Conservation (phyloP, 1,284 basidiomycete species). For the Stygiomarasmius scandens region DNA sequence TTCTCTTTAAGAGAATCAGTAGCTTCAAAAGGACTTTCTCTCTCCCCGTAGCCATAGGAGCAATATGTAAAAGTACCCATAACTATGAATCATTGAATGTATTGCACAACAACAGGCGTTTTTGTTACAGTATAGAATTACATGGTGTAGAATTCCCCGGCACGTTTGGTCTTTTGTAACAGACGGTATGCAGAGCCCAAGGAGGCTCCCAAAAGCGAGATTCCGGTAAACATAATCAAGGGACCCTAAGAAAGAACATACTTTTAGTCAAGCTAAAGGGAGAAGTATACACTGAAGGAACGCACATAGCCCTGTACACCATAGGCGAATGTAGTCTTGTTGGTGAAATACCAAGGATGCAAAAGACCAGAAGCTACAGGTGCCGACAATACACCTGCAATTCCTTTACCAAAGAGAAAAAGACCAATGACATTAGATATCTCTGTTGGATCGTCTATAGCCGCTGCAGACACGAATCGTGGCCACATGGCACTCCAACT, state of each 20-base stretch:
- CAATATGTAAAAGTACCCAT: neutral
- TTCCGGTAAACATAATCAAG: conserved; percentile 9
- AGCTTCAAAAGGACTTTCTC: neutral
- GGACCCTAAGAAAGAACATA: conserved; percentile 2
- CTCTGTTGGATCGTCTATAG: conserved; percentile 13
- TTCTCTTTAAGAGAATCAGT: neutral
- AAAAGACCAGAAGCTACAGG: conserved; percentile 15
- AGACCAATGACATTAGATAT: conserved; percentile 13
- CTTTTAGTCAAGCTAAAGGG: neutral
- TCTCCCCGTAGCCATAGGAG: neutral
- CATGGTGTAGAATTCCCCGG: neutral
- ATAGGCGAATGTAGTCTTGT: conserved; percentile 10
- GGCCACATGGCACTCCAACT: conserved; percentile 18
- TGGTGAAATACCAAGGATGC: conserved; percentile 15
- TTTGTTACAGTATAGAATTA: neutral
- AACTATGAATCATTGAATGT: no score
- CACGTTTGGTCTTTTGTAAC: neutral
- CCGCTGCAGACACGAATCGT: conserved; percentile 11
- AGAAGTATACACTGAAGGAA: neutral
- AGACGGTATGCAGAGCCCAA: conserved; percentile 2
- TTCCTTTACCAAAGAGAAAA: conserved; percentile 16
- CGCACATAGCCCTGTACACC: conserved; percentile 16
- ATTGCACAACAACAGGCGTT: neutral
- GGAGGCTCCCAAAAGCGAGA: conserved; percentile 3
- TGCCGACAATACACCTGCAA: conserved; percentile 15